Base-by-base conservation (phyloP, 208 protist genomes). In the Trypanosoma melophagium region DNA sequence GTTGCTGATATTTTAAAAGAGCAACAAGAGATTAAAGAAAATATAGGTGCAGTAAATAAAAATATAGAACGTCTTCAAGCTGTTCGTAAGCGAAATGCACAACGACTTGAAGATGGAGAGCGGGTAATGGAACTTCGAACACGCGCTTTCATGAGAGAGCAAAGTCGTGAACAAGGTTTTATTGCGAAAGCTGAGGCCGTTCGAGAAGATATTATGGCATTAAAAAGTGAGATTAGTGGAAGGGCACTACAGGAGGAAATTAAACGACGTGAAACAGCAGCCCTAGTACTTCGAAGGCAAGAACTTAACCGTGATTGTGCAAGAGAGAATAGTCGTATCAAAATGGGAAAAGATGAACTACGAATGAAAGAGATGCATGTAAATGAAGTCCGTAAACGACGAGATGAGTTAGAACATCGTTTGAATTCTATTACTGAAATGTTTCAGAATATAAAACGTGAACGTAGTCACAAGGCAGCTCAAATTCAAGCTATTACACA, bases 401-500 rank as follows among this genome's bases (percentile, higher is more conserved):
- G 87, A 25, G 75, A 80, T 19, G 86, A 96, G 59, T 66, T 97
- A 45, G 81, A 90, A 41, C 79, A 79, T 45, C 86, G 89, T 12
- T 77, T 98, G 21, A 72, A 74, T 47, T 71, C 87, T 21, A 80
- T 92, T n/a, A 83, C 81, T 0, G 80, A 90, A 56, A 24, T 86
- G 47, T 98, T 97, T 80, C 89, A 97, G 31, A 76, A 88, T 31
- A 86, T 98, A 24, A 98, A 98, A 78, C 84, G 84, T 52, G 94
- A 98, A 72, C 78, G 96, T 14, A 89, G 92, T 69, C 93, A 97
- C 47, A 97, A 93, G 72, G 92, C 89, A 16, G 90, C 94, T 24
- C 79, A 97, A 66, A 98, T 98, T 67, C 96, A 98, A 67, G 74
- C 89, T 49, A 77, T 93, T 51, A 89, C 88, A 40, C 96, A 98